Base-by-base conservation (phyloP, 331 rosid species). In the Erythrophleum ivorense region DNA sequence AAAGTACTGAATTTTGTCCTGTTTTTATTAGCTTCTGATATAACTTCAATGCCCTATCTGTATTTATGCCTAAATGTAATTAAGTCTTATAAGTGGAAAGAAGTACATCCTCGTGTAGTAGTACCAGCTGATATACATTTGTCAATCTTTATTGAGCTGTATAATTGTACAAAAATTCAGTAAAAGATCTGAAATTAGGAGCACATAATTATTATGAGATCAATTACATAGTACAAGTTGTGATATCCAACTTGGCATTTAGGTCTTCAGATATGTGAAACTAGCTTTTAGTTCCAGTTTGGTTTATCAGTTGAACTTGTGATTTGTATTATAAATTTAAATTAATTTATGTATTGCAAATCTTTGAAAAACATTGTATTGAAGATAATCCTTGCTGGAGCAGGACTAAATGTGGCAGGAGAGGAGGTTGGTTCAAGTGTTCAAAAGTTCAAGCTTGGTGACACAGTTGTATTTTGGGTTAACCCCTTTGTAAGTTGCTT, bases 401-500 rank as follows among this genome's bases (percentile, higher is more conserved):
- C 83, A 91, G 96, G 83, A 38, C 71, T 83, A 43, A 97, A 94
- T 82, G 82, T 94, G 55, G 81, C 95, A 15, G 98, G 98, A 67
- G 94, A 90, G 81, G 87, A 90, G 81, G 92, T 90, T 52, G 98
- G 97, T 80, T 40, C 75, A 74, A 88, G 87, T 41, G 92, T 89
- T 18, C 65, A 41, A 43, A 88, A 85, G 72, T 89, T 92, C 82
- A 92, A 83, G 84, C 74, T 73, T 9, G 97, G 94, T 15, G 97
- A 94, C 88, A 90, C 88, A 90, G 94, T 91, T 78, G 90, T 91
- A 7, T 79, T 88, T 57, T 0, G 14, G n/a, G 83, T 85, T 43
- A 63, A 3, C 79, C 69, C 60, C 29, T 1, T n/a, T 19, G 98
- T 94, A 80, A 90, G 97, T 80, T 24, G 29, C 29, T 24, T 1